phyloP scores from a whole-genome alignment of 345 rosid species.

The Eucalyptus sp. region DNA sequence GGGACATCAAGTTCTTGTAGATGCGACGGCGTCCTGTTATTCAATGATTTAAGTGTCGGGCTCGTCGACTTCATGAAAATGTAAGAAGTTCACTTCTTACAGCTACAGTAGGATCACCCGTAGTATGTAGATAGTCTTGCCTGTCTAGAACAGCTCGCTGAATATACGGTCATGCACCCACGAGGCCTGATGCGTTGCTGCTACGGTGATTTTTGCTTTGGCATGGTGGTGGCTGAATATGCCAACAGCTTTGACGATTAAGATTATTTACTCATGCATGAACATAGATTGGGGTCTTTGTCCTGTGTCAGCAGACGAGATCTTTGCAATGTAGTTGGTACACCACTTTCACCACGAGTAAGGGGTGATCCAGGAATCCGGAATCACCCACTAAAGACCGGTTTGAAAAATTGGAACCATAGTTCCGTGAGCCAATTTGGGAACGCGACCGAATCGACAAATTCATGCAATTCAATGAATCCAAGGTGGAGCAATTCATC shows the following conservation, averaged over 20 bases:
- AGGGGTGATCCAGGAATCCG: rapidly evolving
- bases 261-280: not conserved
- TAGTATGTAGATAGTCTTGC: not conserved
- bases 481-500: not conserved
- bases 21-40: not conserved
- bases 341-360: no score
- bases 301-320: not conserved
- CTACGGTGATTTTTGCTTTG: not conserved
- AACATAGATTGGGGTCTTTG: not conserved
- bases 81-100: not conserved
- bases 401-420: rapidly evolving
- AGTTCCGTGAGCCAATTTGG: rapidly evolving
- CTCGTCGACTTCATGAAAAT: not conserved
- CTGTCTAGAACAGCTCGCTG: not conserved
- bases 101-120: not conserved
- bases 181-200: not conserved
- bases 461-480: not conserved
- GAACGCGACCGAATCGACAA: no score
- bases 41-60: not conserved
- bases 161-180: not conserved
- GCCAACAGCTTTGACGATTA: not conserved
- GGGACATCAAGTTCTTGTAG: not conserved
- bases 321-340: not conserved
- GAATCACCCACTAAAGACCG: no score
- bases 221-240: not conserved